phyloP scores from a whole-genome alignment of 176 grass and related monocot genomes.

The Ananas comosus region DNA sequence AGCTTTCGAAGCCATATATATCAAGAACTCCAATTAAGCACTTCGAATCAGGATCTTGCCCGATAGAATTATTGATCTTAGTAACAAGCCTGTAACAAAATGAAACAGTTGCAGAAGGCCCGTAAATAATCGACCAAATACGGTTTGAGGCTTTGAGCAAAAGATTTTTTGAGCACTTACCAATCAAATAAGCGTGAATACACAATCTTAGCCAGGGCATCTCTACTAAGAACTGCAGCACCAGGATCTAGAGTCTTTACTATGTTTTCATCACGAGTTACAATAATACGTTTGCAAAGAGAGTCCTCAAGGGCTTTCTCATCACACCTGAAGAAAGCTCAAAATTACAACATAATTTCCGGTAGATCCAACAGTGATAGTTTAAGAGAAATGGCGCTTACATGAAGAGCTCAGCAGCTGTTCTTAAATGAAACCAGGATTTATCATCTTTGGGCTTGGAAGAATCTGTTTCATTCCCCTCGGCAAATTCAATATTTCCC shows the following conservation, averaged over 20 bases:
- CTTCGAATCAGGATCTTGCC: conserved; percentile 73
- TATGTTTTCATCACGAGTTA: conserved; percentile 92
- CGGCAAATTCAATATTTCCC: conserved; percentile 95
- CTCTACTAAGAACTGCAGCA: conserved; percentile 78
- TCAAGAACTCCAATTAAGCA: conserved; percentile 95
- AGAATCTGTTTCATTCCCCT: conserved; percentile 92
- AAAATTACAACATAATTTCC: conserved; percentile 1
- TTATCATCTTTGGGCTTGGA: conserved; percentile 89
- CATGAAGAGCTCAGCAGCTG: conserved; percentile 73
- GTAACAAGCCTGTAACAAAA: conserved; percentile 62
- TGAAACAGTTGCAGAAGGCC: no score
- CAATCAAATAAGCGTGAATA: conserved; percentile 94
- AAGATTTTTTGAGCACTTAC: conserved; percentile 28
- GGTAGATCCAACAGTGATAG: not conserved
- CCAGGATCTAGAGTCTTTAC: conserved; percentile 77
- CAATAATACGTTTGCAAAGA: conserved; percentile 71
- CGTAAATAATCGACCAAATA: no score
- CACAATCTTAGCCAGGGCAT: conserved; percentile 82
- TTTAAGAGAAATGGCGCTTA: conserved; percentile 34
- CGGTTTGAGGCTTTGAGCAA: not conserved
- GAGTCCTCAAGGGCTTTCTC: conserved; percentile 67
- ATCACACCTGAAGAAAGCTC: conserved; percentile 60
- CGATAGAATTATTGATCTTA: conserved; percentile 91
- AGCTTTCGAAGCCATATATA: conserved; percentile 99
- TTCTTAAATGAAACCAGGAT: conserved; percentile 88